Base-by-base conservation (phyloP, 2,329 filamentous ascomycete species). In the Orbilia javanica region DNA sequence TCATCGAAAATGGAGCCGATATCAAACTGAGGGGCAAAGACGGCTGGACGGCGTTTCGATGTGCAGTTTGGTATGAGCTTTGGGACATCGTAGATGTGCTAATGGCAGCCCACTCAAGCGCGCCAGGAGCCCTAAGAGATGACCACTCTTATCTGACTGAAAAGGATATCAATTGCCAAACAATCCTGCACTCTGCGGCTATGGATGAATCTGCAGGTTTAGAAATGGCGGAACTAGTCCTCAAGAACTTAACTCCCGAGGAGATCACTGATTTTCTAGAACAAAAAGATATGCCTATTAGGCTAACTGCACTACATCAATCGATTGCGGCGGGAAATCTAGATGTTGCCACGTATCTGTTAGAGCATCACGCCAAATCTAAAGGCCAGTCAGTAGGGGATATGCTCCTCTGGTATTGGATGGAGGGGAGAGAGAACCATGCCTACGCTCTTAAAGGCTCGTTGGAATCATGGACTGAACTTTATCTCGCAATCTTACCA, bases 1-100 rank as follows among this genome's bases (percentile, higher is more conserved):
- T 72, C 3, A 11, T 53, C 7, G 18, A 66, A 36, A 48, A 48
- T 3, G 69, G 60, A 1, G 60, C 60, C 11, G 39, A 72, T 31
- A 48, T 64, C 10, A 29, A 36, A 22, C 34, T 42, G 8, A 18
- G 22, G 6, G 39, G 25, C 1, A 46, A 46, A 36, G n/a, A 10
- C 22, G 46, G 46, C 6, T 20, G 36, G 20, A 65, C 36, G 1
- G 57, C 69, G 8, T 36, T 72, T 5, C 48, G 44, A 29, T 22
- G 2, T 10, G 46, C 69, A 18, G 25, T 66, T 29, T 15, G n/a
- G 3, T 15, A 39, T 13, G 36, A 39, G n/a, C 13, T 15, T 15
- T 39, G 36, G 36, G 36, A 15, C 11, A 13, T 13, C 11, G 36
- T 15, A 3, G 36, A 39, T 39, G 13, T 5, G n/a, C 11, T 39